A percentile compares a stretch with the other conserved stretches of the same genome.
These are phyloP conservation scores for Geranomyces michiganensis DNA, from an alignment of 192 early-diverging fungal species.

Conservation along the genomic window DNA sequence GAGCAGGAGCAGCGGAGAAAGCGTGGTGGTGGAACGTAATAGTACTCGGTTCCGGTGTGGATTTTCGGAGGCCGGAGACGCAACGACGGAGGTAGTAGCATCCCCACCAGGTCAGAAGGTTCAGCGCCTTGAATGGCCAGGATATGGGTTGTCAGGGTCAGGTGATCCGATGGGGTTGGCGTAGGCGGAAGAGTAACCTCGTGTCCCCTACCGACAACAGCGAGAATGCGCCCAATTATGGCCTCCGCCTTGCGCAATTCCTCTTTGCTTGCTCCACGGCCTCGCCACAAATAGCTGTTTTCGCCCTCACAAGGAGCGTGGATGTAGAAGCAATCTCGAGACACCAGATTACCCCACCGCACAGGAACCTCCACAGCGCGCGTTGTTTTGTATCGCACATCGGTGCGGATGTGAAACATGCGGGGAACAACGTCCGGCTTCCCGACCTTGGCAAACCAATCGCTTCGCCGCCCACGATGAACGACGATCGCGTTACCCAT, in stretches of 20 bases:
- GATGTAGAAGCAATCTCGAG: constrained; percentile 56
- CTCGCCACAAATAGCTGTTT: constrained; percentile 46
- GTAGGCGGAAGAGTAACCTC: neutral
- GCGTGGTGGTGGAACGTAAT: constrained; percentile 35
- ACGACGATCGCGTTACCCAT: constrained; percentile 48
- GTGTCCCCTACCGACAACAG: neutral
- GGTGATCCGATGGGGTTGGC: neutral
- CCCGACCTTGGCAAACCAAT: neutral
- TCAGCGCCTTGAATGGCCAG: constrained; percentile 8
- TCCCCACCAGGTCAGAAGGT: neutral
- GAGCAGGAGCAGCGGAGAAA: constrained; percentile 50
- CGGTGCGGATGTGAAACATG: constrained; percentile 56
- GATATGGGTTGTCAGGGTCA: constrained; percentile 2
- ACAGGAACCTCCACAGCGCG: constrained; percentile 47
- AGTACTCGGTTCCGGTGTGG: constrained; percentile 28
- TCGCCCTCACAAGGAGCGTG: neutral
- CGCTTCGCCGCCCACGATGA: constrained; percentile 43
- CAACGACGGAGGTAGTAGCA: neutral
- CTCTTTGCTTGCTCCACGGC: constrained; percentile 43
- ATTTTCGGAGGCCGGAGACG: constrained; percentile 10
- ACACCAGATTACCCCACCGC: constrained; percentile 26
- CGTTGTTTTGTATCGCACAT: constrained; percentile 47
- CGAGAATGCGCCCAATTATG: constrained; percentile 26
- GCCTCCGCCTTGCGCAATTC: constrained; percentile 37
- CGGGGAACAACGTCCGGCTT: constrained; percentile 4